Percentiles rank a stretch among this genome's conserved stretches.
Conservation (phyloP, 495 filamentous ascomycete genomes). For the Penicillium cataractarum region DNA sequence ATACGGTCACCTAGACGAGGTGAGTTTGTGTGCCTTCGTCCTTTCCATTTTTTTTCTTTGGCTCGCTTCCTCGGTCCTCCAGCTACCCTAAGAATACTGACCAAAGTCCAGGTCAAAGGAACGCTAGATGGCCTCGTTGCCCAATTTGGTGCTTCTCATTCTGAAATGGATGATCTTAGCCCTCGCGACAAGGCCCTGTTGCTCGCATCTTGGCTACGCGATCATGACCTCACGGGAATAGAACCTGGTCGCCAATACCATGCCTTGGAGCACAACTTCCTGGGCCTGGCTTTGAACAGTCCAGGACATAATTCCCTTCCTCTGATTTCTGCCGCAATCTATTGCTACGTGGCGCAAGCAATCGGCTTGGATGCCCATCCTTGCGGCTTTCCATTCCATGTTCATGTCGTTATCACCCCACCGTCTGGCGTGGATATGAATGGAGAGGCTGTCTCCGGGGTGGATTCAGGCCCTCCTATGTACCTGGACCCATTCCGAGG, state of each 20-base stretch:
- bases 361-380: conserved; percentile 72
- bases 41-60: no score
- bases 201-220: conserved; percentile 66
- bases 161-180: conserved; percentile 52
- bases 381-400: conserved; percentile 78
- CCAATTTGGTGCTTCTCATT: conserved; percentile 52
- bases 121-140: conserved; percentile 66
- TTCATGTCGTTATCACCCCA: conserved; percentile 71
- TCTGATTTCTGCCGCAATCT: conserved; percentile 75
- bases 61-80: not conserved
- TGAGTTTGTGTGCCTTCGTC: conserved; percentile 36
- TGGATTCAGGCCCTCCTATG: conserved; percentile 57
- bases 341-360: conserved; percentile 65
- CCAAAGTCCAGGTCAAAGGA: conserved; percentile 52
- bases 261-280: conserved; percentile 79
- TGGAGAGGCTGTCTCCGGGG: conserved; percentile 53
- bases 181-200: conserved; percentile 68
- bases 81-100: conserved; percentile 4
- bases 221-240: conserved; percentile 70
- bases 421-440: conserved; percentile 63
- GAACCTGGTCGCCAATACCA: conserved; percentile 66
- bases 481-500: conserved; percentile 84
- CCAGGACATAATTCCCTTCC: conserved; percentile 72
- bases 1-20: conserved; percentile 73
- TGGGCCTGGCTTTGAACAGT: conserved; percentile 69